Conservation (phyloP, 768 basidiomycete species). For the Punctularia strigosozonata region DNA sequence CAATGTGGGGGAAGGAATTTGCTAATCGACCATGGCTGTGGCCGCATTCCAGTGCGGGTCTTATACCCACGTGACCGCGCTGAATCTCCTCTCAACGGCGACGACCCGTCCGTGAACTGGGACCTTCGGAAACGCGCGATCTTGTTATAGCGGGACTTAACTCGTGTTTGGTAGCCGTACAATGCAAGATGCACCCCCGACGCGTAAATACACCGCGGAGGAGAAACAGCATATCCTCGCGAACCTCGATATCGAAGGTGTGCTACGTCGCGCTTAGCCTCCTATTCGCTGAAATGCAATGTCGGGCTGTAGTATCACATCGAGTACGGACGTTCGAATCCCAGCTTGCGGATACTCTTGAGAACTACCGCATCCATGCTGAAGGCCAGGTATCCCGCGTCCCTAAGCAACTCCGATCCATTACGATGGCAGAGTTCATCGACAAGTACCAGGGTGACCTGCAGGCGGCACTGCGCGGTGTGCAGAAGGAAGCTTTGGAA, state of each 20-base stretch:
- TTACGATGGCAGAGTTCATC: slow-evolving; percentile 70
- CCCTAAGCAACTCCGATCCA: slow-evolving; percentile 58
- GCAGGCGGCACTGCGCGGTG: slow-evolving; percentile 55
- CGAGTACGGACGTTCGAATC: slow-evolving; percentile 62
- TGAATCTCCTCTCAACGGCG: too few species aligned
- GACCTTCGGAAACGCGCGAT: too few species aligned
- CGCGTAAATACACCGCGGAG: slow-evolving; percentile 39
- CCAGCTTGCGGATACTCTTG: slow-evolving; percentile 63
- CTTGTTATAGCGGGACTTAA: too few species aligned
- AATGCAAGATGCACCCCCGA: slow-evolving; percentile 14
- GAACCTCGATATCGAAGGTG: slow-evolving; percentile 77
- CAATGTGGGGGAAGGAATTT: too few species aligned
- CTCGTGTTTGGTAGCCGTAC: too few species aligned
- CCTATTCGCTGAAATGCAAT: background rate
- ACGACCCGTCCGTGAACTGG: too few species aligned
- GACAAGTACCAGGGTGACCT: slow-evolving; percentile 69
- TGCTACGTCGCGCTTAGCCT: slow-evolving; percentile 6
- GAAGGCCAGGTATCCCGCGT: slow-evolving; percentile 65
- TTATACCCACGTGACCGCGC: too few species aligned
- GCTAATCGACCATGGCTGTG: too few species aligned
- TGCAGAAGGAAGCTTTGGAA: slow-evolving; percentile 62
- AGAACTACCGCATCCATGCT: slow-evolving; percentile 65
- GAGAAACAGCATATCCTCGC: slow-evolving; percentile 67
- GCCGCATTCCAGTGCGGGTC: too few species aligned
- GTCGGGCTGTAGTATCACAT: slow-evolving; percentile 27